A percentile compares a stretch with the other conserved stretches of the same genome.
These are phyloP conservation scores for Ricinus communis DNA, from an alignment of 345 rosid species.

Conservation along the genomic window DNA sequence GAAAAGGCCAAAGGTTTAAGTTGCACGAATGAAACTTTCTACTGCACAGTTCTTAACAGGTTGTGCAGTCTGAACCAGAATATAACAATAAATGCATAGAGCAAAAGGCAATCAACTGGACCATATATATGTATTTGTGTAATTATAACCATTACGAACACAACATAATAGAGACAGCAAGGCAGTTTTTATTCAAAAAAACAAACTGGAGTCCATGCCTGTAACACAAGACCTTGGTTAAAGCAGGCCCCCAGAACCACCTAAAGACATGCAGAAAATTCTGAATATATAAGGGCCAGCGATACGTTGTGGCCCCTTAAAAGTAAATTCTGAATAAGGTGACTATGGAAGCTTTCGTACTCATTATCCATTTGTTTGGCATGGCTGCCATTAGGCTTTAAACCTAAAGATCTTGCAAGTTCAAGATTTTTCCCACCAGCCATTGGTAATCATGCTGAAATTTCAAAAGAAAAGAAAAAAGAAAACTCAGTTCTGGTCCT, in stretches of 20 bases:
- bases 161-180: neutral
- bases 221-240: neutral
- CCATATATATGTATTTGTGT: neutral
- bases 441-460: neutral
- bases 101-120: neutral
- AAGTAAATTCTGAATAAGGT: neutral
- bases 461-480: neutral
- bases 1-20: neutral
- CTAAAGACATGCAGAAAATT: neutral
- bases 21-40: neutral
- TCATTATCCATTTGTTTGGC: neutral
- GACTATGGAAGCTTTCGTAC: neutral
- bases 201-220: neutral
- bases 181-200: neutral
- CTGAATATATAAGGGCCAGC: neutral
- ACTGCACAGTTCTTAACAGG: neutral
- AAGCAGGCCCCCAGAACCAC: too few relatives aligned
- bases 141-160: neutral
- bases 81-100: neutral
- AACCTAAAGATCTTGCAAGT: neutral
- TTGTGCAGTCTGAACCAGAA: neutral
- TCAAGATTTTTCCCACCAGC: neutral
- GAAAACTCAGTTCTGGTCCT: neutral
- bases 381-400: neutral
- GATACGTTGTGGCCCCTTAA: neutral